These are phyloP conservation scores for Gillenia trifoliata DNA, from an alignment of 306 rosid genomes.

Conservation along the genomic window DNA sequence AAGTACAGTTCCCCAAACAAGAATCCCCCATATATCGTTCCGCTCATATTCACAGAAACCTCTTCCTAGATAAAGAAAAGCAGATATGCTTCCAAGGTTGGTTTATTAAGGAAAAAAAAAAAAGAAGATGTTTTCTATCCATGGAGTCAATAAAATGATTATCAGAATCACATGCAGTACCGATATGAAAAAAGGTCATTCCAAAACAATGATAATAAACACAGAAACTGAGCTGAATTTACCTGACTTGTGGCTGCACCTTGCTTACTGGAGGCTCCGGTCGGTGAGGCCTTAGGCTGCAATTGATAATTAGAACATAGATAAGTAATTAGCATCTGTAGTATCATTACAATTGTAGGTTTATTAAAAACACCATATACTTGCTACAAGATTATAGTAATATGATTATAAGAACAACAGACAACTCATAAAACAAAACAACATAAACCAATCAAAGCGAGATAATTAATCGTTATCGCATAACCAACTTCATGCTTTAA, in stretches of 20 bases:
- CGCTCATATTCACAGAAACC: neutral
- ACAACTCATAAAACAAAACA: neutral
- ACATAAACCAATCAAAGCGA: neutral
- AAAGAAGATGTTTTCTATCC: no score
- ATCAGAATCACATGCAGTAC: neutral
- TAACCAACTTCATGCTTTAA: neutral
- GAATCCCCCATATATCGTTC: neutral
- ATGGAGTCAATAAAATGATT: neutral
- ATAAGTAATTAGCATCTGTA: neutral
- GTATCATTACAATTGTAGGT: neutral
- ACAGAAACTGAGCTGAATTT: neutral
- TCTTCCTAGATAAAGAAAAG: neutral
- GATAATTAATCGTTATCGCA: neutral
- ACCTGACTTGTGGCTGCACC: slow-evolving; percentile 37
- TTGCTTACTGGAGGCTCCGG: slow-evolving; percentile 30
- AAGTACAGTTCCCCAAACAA: neutral
- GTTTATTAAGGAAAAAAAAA: neutral
- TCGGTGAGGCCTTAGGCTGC: slow-evolving; percentile 31
- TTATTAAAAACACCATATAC: no score
- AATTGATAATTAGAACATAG: slow-evolving; percentile 10
- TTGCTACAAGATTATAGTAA: neutral
- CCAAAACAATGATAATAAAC: neutral
- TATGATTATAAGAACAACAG: neutral
- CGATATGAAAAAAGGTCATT: neutral
- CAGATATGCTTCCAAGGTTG: neutral